phyloP scores from a whole-genome alignment of 1,284 basidiomycete genomes.

The Ustilago sp. region DNA sequence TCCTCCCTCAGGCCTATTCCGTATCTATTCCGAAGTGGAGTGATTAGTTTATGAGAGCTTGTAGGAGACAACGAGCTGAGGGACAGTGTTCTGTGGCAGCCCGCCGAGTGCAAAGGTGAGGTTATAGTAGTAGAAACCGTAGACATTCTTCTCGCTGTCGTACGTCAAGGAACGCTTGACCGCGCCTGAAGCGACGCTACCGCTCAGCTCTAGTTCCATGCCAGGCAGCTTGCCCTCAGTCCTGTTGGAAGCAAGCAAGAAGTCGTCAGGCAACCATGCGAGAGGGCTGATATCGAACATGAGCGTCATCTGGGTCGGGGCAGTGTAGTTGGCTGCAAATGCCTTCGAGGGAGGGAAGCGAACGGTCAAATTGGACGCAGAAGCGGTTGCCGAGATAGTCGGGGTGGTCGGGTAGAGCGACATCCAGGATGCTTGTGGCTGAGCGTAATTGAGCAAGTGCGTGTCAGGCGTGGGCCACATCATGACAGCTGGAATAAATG shows the following conservation, averaged over 20 bases:
- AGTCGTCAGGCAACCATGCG: constrained; percentile 24
- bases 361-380: constrained; percentile 31
- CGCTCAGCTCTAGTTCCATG: constrained; percentile 23
- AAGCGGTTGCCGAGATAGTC: constrained; percentile 31
- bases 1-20: not conserved
- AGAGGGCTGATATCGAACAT: constrained; percentile 23
- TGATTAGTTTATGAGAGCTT: constrained; percentile 16
- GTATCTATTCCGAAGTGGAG: not conserved
- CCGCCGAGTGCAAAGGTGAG: constrained; percentile 40
- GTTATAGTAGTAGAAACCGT: constrained; percentile 41
- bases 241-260: constrained; percentile 30
- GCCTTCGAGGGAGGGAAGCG: constrained; percentile 33
- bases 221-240: constrained; percentile 25
- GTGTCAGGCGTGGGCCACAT: constrained; percentile 28
- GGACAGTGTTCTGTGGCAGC: constrained; percentile 25
- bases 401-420: constrained; percentile 37
- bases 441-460: constrained; percentile 21
- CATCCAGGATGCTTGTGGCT: constrained; percentile 31
- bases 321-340: constrained; percentile 39
- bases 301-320: constrained; percentile 34
- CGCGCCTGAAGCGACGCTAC: constrained; percentile 25
- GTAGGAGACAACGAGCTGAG: constrained; percentile 37
- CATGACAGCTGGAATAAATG: constrained; percentile 35
- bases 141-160: constrained; percentile 33
- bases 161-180: constrained; percentile 30